These are phyloP conservation scores for Solanum hybrid DNA, from an alignment of 305 asterid genomes.

Conservation along the genomic window DNA sequence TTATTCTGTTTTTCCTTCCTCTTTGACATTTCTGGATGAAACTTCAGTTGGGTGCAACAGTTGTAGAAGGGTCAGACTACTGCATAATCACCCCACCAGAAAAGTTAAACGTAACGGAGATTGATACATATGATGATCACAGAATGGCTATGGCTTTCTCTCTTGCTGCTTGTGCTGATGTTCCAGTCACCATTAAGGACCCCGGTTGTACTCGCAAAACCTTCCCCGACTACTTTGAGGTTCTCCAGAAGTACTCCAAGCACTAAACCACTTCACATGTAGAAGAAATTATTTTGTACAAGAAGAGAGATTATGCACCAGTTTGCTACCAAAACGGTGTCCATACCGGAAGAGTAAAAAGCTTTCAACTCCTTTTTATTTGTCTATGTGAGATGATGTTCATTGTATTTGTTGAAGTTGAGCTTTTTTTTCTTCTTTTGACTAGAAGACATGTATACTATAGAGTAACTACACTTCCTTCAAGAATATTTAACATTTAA, in stretches of 20 bases:
- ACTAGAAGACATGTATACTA: neutral
- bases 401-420: neutral
- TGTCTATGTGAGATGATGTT: neutral
- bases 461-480: neutral
- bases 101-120: slow-evolving; percentile 66
- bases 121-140: slow-evolving; percentile 94
- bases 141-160: slow-evolving; percentile 99
- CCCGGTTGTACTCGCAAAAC: slow-evolving; percentile 95
- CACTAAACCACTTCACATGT: slow-evolving; percentile 22
- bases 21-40: neutral
- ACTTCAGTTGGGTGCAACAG: slow-evolving; percentile 85
- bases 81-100: slow-evolving; percentile 93
- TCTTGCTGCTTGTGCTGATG: slow-evolving; percentile 91
- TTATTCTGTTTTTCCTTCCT: neutral
- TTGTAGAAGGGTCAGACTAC: slow-evolving; percentile 94
- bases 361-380: neutral
- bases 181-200: slow-evolving; percentile 83
- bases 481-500: neutral
- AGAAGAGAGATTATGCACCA: neutral
- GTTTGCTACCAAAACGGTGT: neutral
- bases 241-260: slow-evolving; percentile 54
- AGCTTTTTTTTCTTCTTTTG: neutral
- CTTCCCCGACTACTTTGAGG: slow-evolving; percentile 59
- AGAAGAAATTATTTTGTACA: neutral
- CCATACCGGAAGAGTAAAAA: neutral